Evolutionary conservation across 768 basidiomycete species (phyloP).

Genomic region (Guyanaporus albipodus): DNA sequence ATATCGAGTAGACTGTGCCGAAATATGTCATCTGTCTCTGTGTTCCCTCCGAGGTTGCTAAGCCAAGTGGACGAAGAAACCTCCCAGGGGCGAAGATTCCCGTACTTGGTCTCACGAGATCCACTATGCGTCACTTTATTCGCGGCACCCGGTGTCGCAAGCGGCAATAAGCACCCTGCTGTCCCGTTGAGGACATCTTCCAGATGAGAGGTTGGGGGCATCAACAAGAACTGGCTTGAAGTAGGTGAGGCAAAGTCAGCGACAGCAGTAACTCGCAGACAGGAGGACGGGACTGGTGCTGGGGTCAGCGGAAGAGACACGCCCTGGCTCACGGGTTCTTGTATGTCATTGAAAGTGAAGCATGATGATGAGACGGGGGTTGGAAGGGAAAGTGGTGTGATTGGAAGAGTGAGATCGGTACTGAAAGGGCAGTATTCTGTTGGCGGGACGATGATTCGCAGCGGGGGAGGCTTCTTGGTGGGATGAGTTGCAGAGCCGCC

Average conservation of each 20-base stretch:
- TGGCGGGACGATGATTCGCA: conserved; percentile 32
- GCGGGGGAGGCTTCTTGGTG: conserved; percentile 15
- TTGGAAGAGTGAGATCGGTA: conserved; percentile 30
- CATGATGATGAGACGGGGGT: conserved; percentile 27
- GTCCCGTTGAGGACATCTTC: conserved; percentile 9
- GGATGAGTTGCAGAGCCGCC: conserved; percentile 10
- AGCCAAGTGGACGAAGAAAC: conserved; percentile 28
- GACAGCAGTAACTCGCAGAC: conserved; percentile 6
- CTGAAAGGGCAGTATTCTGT: conserved; percentile 34
- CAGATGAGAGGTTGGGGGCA: conserved; percentile 22
- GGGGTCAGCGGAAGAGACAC: conserved; percentile 9
- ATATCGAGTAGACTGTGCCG: conserved; percentile 19
- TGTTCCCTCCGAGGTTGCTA: conserved; percentile 30
- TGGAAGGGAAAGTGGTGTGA: conserved; percentile 25
- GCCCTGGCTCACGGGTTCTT: conserved; percentile 9
- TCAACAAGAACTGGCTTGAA: conserved; percentile 26
- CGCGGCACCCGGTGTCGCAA: conserved; percentile 4
- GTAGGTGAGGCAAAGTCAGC: conserved; percentile 24
- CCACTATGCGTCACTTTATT: conserved; percentile 4
- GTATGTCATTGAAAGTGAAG: conserved; percentile 20
- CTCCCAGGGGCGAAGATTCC: conserved; percentile 20
- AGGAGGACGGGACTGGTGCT: conserved; percentile 3
- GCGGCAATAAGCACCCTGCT: conserved; percentile 11
- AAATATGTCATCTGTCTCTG: conserved; percentile 32
- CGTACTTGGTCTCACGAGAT: conserved; percentile 7